These are phyloP conservation scores for Amaranthus cruentus DNA, from an alignment of 148 eudicot genomes.

Conservation along the genomic window DNA sequence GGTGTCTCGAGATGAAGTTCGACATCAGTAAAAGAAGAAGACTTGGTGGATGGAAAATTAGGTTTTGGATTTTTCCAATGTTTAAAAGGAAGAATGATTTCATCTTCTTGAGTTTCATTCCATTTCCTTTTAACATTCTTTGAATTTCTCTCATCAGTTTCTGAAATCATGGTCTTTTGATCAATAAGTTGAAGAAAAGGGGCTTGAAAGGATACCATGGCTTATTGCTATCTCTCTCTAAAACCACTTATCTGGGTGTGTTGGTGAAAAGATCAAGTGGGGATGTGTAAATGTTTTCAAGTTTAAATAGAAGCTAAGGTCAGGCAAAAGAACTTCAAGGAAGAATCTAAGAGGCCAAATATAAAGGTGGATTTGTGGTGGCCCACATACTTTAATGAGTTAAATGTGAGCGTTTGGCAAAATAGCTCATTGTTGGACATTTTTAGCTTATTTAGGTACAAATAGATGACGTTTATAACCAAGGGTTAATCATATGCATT, in stretches of 20 bases:
- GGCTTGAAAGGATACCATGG: constrained; percentile 62
- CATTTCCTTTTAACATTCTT: constrained; percentile 65
- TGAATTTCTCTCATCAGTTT: constrained; percentile 23
- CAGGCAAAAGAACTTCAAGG: constrained; percentile 29
- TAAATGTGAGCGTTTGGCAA: too few relatives aligned
- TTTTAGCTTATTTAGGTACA: too few relatives aligned
- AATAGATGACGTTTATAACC: too few relatives aligned
- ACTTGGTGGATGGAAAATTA: constrained; percentile 7
- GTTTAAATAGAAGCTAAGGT: constrained; percentile 34
- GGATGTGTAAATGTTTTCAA: constrained; percentile 13
- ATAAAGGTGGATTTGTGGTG: constrained; percentile 41
- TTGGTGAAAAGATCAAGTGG: constrained; percentile 14
- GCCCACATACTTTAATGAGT: constrained; percentile 21
- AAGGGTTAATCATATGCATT: neutral
- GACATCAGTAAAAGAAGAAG: constrained; percentile 31
- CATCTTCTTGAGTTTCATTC: constrained; percentile 20
- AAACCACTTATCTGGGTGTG: neutral
- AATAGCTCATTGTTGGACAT: too few relatives aligned
- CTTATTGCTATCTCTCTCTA: constrained; percentile 7
- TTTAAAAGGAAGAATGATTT: constrained; percentile 19
- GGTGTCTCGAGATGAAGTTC: constrained; percentile 55
- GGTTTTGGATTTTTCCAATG: constrained; percentile 27
- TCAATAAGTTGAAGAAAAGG: constrained; percentile 34
- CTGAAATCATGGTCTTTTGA: constrained; percentile 29
- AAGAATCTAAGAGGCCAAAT: constrained; percentile 54